Base-by-base conservation (phyloP, 2,329 filamentous ascomycete genomes). In the Cadophora sp. region DNA sequence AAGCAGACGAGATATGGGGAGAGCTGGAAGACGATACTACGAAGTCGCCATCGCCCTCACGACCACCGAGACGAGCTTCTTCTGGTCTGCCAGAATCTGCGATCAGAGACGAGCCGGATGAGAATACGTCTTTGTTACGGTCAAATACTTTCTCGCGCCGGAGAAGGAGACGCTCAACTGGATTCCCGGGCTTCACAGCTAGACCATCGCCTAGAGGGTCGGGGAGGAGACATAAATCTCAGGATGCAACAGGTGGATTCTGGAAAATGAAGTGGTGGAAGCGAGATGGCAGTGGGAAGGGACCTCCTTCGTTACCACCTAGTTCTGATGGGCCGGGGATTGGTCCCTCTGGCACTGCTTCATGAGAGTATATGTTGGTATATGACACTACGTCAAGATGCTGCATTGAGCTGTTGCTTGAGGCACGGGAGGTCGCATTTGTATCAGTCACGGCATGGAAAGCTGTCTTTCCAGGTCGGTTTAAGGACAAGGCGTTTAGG, bases 1-100 rank as follows among this genome's bases (percentile, higher is more conserved):
- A 96, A 77, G 87, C 88, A 0, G 89, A 89, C 43, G 92, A 96
- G 74, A 96, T 97, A 37, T 97, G 93, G 94, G 92, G 89, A 66
- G 93, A 97, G 77, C 84, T 97, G 16, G 91, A 96, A 76, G 94
- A 97, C 74, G 88, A 91, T 50, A 86, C 88, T 48, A 68, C 77
- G 5, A 76, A 73, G 64, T 77, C 75, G 5, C 68, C 71, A 14
- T 71, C 75, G 22, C 77, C 79, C 4, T 56, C 75, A 61, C 48
- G 58, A 62, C 64, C 59, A 12, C 64, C 65, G 55, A 65, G 68
- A 62, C 65, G 69, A 22, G 61, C 66, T 5, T 71, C 71, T 7
- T 68, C 67, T 6, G 66, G 62, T 26, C 61, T 69, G 12, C 63
- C 68, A 3, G 51, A 67, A 5, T 14, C 64, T 19, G 43, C 65